phyloP scores from a whole-genome alignment of 306 rosid genomes.

The Cicer chorassanicum region DNA sequence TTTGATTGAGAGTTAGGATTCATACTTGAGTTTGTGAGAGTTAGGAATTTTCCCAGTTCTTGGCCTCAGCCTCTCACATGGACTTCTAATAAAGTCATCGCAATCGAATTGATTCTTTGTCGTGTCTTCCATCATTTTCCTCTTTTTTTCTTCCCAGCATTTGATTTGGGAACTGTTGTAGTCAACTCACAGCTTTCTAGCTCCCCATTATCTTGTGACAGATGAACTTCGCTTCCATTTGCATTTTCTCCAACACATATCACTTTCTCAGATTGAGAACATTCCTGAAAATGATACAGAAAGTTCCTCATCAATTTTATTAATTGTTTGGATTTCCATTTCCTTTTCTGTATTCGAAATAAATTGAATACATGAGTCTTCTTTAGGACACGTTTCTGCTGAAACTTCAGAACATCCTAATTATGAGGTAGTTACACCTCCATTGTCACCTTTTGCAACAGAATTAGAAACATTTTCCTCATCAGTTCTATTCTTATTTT shows the following conservation, averaged over 20 bases:
- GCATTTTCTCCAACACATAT: slow-evolving; percentile 19
- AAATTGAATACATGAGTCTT: slow-evolving; percentile 44
- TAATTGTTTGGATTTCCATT: slow-evolving; percentile 38
- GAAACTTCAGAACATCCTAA: slow-evolving; percentile 46
- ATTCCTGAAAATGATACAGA: slow-evolving; percentile 47
- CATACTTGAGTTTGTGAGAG: too few relatives aligned
- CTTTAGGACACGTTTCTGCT: slow-evolving; percentile 45
- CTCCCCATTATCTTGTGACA: slow-evolving; percentile 49
- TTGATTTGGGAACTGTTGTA: slow-evolving; percentile 45
- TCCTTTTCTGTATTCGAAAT: slow-evolving; percentile 42
- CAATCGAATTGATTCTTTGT: slow-evolving; percentile 41
- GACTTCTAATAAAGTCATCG: slow-evolving; percentile 71
- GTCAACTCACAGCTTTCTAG: slow-evolving; percentile 48
- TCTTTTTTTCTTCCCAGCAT: slow-evolving; percentile 54
- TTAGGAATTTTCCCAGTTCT: slow-evolving; percentile 67
- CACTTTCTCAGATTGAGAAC: slow-evolving; percentile 53
- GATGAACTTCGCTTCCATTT: slow-evolving; percentile 47
- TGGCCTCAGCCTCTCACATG: slow-evolving; percentile 93
- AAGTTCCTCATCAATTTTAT: slow-evolving; percentile 46
- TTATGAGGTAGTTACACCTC: slow-evolving; percentile 32
- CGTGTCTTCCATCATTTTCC: slow-evolving; percentile 55
- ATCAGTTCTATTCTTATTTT: slow-evolving; percentile 39
- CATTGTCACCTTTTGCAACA: slow-evolving; percentile 45
- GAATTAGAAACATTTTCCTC: slow-evolving; percentile 46
- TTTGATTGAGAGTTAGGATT: too few relatives aligned